phyloP scores from a whole-genome alignment of 495 filamentous ascomycete genomes.

The Penicillium flavigenum region DNA sequence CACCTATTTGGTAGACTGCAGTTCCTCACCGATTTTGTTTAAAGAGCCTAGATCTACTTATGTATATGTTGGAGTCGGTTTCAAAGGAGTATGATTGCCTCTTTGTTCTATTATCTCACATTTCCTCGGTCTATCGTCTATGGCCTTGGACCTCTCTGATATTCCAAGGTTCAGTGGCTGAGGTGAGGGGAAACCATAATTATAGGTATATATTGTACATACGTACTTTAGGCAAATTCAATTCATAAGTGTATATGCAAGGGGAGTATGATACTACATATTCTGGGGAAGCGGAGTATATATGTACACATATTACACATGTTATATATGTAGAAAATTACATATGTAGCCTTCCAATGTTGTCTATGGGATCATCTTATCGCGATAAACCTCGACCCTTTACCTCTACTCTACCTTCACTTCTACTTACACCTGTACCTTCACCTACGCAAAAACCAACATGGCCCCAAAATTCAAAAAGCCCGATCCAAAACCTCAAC shows the following conservation, averaged over 20 bases:
- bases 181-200: slow-evolving; percentile 7
- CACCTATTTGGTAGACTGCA: slow-evolving; percentile 20
- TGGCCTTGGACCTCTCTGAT: slow-evolving; percentile 23
- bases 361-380: slow-evolving; percentile 1
- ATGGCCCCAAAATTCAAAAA: slow-evolving; percentile 31
- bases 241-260: not conserved
- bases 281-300: slow-evolving; percentile 5
- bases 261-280: not conserved
- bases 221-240: not conserved
- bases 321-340: too few species aligned
- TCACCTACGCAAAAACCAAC: not conserved
- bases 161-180: not conserved
- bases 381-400: not conserved
- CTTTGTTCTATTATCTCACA: not conserved
- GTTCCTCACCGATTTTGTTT: slow-evolving; percentile 24
- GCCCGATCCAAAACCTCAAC: slow-evolving; percentile 22
- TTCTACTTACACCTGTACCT: not conserved
- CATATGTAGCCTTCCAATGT: too few species aligned
- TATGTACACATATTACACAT: not conserved
- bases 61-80: not conserved
- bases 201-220: not conserved
- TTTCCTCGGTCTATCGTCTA: not conserved
- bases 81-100: not conserved
- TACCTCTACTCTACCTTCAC: not conserved
- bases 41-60: slow-evolving; percentile 11